Conservation (phyloP, 176 grass and related monocot genomes). For the Oryza glumipatula region DNA sequence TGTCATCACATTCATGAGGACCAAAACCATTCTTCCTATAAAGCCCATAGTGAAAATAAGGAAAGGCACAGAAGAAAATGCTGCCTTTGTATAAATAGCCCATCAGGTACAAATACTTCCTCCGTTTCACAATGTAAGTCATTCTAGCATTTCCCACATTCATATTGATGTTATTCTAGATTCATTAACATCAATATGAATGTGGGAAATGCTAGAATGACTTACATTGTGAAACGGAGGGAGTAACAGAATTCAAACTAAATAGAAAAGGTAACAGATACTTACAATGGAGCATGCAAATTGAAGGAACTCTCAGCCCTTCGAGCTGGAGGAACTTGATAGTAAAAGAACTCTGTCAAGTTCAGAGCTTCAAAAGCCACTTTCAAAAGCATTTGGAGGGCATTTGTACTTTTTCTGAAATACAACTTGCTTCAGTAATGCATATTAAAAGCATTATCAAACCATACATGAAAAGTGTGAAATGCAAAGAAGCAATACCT, state of each 20-base stretch:
- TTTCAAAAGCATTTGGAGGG: conserved; percentile 77
- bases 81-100: not conserved
- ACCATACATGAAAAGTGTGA: conserved; percentile 4
- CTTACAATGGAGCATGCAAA: conserved; percentile 64
- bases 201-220: too few species aligned
- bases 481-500: conserved; percentile 56
- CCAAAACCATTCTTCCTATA: conserved; percentile 51
- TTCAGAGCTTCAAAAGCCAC: conserved; percentile 80
- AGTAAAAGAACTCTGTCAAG: conserved; percentile 87
- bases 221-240: too few species aligned
- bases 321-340: conserved; percentile 51
- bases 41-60: conserved; percentile 26
- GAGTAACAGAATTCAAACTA: conserved; percentile 3
- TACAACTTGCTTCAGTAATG: conserved; percentile 38
- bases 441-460: conserved; percentile 33
- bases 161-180: too few species aligned
- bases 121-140: too few species aligned
- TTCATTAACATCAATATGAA: too few species aligned
- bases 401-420: conserved; percentile 72
- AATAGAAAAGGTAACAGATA: conserved; percentile 32
- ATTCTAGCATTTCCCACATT: too few species aligned
- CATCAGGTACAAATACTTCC: not conserved
- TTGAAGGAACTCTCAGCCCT: conserved; percentile 45
- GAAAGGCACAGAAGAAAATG: not conserved
- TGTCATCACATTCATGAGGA: conserved; percentile 18